Percentiles rank a stretch among this genome's conserved stretches.
phyloP scores from a whole-genome alignment of 495 filamentous ascomycete species.

The Amorphotheca resinae region DNA sequence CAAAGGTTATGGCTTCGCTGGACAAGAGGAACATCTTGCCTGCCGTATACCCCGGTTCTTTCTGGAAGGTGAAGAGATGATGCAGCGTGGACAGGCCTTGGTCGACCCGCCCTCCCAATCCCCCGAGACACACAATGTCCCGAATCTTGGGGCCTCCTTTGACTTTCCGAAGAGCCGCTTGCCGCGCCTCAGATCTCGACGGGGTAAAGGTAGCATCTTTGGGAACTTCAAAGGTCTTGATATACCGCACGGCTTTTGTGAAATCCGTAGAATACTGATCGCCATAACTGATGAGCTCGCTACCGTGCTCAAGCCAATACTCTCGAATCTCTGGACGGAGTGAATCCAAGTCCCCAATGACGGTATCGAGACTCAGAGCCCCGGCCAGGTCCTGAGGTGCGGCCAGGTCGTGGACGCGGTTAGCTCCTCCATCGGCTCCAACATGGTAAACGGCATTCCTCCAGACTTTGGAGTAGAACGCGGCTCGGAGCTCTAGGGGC shows the following conservation, averaged over 20 bases:
- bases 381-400: constrained; percentile 7
- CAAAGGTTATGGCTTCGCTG: constrained; percentile 64
- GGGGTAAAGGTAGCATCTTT: neutral
- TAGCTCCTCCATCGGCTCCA: constrained; percentile 87
- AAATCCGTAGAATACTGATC: constrained; percentile 85
- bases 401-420: constrained; percentile 54
- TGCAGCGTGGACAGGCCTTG: constrained; percentile 83
- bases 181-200: neutral
- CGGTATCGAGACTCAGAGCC: constrained; percentile 43
- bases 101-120: constrained; percentile 80
- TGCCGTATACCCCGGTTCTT: constrained; percentile 27
- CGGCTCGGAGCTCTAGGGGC: constrained; percentile 32
- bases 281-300: constrained; percentile 46
- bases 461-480: constrained; percentile 13
- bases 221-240: constrained; percentile 19
- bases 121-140: constrained; percentile 64
- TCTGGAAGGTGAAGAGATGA: constrained; percentile 53
- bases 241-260: constrained; percentile 49
- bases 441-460: constrained; percentile 39
- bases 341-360: constrained; percentile 88
- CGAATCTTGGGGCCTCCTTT: constrained; percentile 3
- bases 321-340: constrained; percentile 40
- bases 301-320: constrained; percentile 45
- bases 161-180: neutral
- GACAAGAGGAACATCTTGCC: constrained; percentile 58